phyloP scores from a whole-genome alignment of 1,139 yeast genomes.

The Pichia sp. region DNA sequence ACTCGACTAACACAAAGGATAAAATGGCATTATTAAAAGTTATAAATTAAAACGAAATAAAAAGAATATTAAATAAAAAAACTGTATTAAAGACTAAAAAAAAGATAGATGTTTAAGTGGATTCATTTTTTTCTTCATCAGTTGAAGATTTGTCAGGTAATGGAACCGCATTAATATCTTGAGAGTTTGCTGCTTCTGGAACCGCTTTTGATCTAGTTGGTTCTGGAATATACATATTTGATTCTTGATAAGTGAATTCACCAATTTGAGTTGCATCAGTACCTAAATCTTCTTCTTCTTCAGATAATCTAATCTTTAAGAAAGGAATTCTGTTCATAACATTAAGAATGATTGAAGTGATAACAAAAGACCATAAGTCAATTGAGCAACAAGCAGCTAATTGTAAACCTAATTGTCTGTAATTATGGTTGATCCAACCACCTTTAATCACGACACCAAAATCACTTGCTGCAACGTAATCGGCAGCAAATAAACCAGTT shows the following conservation, averaged over 20 bases:
- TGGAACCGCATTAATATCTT: constrained; percentile 27
- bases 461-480: constrained; percentile 76
- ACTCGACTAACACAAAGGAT: no score
- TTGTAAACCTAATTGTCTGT: constrained; percentile 86
- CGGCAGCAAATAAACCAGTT: constrained; percentile 93
- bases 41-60: not conserved
- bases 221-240: constrained; percentile 63
- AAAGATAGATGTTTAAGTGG: not conserved
- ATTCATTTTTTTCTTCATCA: constrained; percentile 13
- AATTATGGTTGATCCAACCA: constrained; percentile 94
- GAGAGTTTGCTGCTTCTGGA: constrained; percentile 13
- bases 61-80: not conserved
- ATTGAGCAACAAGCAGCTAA: constrained; percentile 76
- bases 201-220: constrained; percentile 52
- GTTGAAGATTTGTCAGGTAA: constrained; percentile 22
- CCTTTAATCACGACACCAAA: constrained; percentile 64
- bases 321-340: constrained; percentile 76
- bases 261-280: constrained; percentile 83
- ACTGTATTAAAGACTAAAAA: not conserved
- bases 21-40: no score
- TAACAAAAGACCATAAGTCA: constrained; percentile 72
- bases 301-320: constrained; percentile 75
- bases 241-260: constrained; percentile 70
- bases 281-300: constrained; percentile 87
- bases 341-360: constrained; percentile 66